These are phyloP conservation scores for Boletus rubescentipes DNA, from an alignment of 768 basidiomycete genomes.

Conservation along the genomic window DNA sequence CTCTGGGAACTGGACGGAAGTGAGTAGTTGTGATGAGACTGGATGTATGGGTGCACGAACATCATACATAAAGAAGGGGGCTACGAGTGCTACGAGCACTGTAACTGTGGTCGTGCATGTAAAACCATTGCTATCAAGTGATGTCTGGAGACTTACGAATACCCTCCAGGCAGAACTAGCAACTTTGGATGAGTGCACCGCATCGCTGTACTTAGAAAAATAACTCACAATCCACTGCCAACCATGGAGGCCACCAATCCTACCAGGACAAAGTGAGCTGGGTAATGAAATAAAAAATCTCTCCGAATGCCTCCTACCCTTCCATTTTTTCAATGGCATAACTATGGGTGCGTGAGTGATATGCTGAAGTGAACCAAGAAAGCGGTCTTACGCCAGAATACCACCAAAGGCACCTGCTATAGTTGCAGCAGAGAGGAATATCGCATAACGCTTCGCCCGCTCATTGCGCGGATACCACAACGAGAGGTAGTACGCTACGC, in stretches of 20 bases:
- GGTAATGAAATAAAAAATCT: neutral
- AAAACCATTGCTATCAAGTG: neutral
- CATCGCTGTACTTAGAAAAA: neutral
- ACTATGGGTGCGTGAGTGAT: constrained; percentile 21
- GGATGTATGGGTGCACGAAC: constrained; percentile 28
- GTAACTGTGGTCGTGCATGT: constrained; percentile 6
- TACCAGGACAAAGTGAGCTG: constrained; percentile 2
- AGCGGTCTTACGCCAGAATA: constrained; percentile 41
- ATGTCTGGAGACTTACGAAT: constrained; percentile 9
- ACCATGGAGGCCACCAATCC: constrained; percentile 33
- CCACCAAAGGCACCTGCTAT: constrained; percentile 51
- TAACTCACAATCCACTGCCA: constrained; percentile 40
- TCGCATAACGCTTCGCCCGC: constrained; percentile 52
- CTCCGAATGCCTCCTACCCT: constrained; percentile 29
- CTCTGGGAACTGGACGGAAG: constrained; percentile 5
- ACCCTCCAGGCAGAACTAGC: constrained; percentile 33
- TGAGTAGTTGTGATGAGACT: neutral
- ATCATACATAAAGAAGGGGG: constrained; percentile 52
- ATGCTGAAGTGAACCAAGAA: neutral
- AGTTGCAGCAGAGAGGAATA: constrained; percentile 60
- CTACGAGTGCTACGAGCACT: constrained; percentile 10
- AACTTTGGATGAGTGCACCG: constrained; percentile 1
- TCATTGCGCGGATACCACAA: constrained; percentile 61
- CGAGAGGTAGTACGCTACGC: constrained; percentile 44
- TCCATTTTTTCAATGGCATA: constrained; percentile 34